Conservation (phyloP, 2,329 filamentous ascomycete genomes). For the Stromatinia cepivora region DNA sequence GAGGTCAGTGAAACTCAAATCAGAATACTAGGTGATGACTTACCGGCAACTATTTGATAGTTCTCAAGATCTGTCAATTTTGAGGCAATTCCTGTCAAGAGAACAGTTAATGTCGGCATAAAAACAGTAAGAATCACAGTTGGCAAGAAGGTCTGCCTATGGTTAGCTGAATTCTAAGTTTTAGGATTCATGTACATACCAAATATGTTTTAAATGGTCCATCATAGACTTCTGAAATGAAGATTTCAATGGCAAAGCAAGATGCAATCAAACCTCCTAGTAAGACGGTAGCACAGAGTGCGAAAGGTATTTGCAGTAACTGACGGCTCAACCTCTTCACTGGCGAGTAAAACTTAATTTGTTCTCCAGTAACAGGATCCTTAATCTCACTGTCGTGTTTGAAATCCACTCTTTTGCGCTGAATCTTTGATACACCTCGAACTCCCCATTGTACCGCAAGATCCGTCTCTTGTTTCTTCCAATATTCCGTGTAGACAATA, state of each 20-base stretch:
- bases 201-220: conserved; percentile 85
- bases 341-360: conserved; percentile 60
- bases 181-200: conserved; percentile 50
- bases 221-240: conserved; percentile 90
- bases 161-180: conserved; percentile 23
- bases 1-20: conserved; percentile 30
- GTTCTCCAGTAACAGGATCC: conserved; percentile 73
- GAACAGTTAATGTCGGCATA: conserved; percentile 73
- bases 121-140: conserved; percentile 82
- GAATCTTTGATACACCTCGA: conserved; percentile 77
- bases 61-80: conserved; percentile 83
- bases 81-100: conserved; percentile 76
- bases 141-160: conserved; percentile 74
- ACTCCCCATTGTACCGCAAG: conserved; percentile 87
- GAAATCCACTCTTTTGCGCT: conserved; percentile 76
- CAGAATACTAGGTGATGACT: conserved; percentile 18
- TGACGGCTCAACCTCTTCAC: conserved; percentile 63
- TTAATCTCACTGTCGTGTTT: conserved; percentile 72
- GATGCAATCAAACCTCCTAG: conserved; percentile 80
- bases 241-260: conserved; percentile 92
- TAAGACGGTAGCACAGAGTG: conserved; percentile 66
- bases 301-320: conserved; percentile 71
- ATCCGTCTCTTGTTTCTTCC: conserved; percentile 91
- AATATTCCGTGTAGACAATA: conserved; percentile 88
- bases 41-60: conserved; percentile 79